Conservation (phyloP, 176 grass and related monocot genomes). For the Tuctoria greenei region DNA sequence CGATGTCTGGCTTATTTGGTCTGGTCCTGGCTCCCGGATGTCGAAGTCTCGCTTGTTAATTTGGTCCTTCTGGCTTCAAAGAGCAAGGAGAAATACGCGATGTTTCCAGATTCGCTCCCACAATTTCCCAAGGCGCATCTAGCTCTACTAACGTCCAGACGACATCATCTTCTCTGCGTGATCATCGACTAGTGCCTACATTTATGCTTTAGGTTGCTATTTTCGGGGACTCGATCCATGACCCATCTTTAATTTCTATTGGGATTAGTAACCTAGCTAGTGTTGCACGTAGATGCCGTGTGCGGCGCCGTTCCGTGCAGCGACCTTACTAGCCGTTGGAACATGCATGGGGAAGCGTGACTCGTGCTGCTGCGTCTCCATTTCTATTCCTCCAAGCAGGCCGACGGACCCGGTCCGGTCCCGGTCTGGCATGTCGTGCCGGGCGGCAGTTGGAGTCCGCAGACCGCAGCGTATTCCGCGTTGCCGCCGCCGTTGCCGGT, state of each 20-base stretch:
- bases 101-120: too few species aligned
- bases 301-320: neutral
- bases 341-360: neutral
- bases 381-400: neutral
- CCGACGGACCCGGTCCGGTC: too few species aligned
- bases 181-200: neutral
- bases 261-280: neutral
- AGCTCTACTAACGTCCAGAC: neutral
- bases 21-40: neutral
- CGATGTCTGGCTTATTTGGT: too few species aligned
- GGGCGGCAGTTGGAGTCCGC: neutral
- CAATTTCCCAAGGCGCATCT: neutral
- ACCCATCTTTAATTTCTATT: neutral
- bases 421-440: conserved; percentile 1
- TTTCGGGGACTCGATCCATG: neutral
- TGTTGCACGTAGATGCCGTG: neutral
- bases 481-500: too few species aligned
- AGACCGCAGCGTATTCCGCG: too few species aligned
- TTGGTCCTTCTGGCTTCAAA: too few species aligned
- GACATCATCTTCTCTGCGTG: too few species aligned
- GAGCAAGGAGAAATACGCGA: too few species aligned
- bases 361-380: neutral
- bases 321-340: conserved; percentile 40
- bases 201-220: neutral
- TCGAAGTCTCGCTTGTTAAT: too few species aligned